Evolutionary conservation across 2,329 filamentous ascomycete genomes (phyloP).

Genomic region (Colletotrichum cuscutae): DNA sequence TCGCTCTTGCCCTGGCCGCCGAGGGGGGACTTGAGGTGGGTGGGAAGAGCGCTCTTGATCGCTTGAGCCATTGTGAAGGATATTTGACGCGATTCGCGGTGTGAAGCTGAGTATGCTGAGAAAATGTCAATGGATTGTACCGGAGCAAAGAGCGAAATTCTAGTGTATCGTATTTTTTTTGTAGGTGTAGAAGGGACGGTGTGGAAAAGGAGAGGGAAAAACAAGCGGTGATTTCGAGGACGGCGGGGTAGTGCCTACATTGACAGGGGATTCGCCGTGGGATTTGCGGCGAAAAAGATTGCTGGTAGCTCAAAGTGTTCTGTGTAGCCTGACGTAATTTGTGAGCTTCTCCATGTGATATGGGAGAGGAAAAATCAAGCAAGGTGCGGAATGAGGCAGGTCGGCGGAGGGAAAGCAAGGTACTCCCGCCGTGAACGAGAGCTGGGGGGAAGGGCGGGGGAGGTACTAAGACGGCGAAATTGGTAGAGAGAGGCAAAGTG

Average conservation of each 20-base stretch:
- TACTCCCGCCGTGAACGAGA: not conserved
- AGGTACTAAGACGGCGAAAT: not conserved
- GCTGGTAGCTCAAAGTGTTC: constrained; percentile 22
- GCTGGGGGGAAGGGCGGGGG: constrained; percentile 9
- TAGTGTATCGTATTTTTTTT: not conserved
- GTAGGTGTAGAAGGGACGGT: not conserved
- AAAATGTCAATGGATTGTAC: not conserved
- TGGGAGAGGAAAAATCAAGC: not conserved
- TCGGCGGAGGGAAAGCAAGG: not conserved
- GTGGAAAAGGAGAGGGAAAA: constrained; percentile 10
- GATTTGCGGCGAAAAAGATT: constrained; percentile 20
- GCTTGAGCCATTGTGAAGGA: constrained; percentile 71
- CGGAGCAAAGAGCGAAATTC: not conserved
- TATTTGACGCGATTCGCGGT: constrained; percentile 20
- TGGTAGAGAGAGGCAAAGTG: constrained; percentile 9
- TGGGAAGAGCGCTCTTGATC: constrained; percentile 80
- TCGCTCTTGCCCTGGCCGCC: constrained; percentile 52
- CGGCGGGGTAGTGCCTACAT: constrained; percentile 29
- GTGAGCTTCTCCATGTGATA: constrained; percentile 31
- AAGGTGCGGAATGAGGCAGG: not conserved
- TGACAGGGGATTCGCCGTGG: constrained; percentile 21
- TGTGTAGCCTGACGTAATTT: constrained; percentile 35
- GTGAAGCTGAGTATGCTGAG: not conserved
- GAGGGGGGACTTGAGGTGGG: constrained; percentile 76
- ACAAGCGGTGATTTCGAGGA: constrained; percentile 16